Conservation (phyloP, 179 eudicot species). For the Drosera spatulata region DNA sequence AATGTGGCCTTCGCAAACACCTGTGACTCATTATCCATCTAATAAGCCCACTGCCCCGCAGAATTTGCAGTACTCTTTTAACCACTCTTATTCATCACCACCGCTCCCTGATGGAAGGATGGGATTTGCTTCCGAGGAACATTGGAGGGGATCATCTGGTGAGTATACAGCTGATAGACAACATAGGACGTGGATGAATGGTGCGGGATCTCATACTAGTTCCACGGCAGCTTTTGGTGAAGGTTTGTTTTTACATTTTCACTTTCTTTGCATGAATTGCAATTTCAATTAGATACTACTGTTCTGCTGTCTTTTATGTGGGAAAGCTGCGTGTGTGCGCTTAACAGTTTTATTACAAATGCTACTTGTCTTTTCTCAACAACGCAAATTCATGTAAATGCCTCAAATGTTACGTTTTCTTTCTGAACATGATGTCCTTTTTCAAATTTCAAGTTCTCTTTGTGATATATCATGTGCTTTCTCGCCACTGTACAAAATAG, state of each 20-base stretch:
- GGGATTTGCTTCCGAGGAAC: slow-evolving; percentile 43
- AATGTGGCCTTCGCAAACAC: slow-evolving; percentile 25
- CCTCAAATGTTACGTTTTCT: background rate
- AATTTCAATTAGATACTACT: too few species aligned
- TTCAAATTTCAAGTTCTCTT: background rate
- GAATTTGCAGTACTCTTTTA: slow-evolving; percentile 43
- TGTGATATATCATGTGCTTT: background rate
- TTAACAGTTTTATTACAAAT: background rate
- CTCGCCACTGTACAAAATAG: background rate
- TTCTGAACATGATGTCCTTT: background rate
- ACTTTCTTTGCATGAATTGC: too few species aligned
- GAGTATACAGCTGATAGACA: slow-evolving; percentile 48
- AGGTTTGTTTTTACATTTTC: too few species aligned
- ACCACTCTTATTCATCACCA: slow-evolving; percentile 38
- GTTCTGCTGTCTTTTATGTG: slow-evolving; percentile 1
- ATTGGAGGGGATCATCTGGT: slow-evolving; percentile 47
- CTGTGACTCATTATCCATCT: slow-evolving; percentile 37
- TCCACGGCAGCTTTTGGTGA: slow-evolving; percentile 17
- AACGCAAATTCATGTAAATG: background rate
- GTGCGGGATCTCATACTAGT: slow-evolving; percentile 34
- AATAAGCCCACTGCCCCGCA: slow-evolving; percentile 32
- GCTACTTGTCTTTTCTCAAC: background rate
- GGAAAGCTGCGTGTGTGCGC: slow-evolving; percentile 2
- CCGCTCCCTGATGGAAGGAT: slow-evolving; percentile 38
- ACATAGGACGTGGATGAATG: slow-evolving; percentile 50